Conservation (phyloP, 306 rosid genomes). For the Lupinus albus region DNA sequence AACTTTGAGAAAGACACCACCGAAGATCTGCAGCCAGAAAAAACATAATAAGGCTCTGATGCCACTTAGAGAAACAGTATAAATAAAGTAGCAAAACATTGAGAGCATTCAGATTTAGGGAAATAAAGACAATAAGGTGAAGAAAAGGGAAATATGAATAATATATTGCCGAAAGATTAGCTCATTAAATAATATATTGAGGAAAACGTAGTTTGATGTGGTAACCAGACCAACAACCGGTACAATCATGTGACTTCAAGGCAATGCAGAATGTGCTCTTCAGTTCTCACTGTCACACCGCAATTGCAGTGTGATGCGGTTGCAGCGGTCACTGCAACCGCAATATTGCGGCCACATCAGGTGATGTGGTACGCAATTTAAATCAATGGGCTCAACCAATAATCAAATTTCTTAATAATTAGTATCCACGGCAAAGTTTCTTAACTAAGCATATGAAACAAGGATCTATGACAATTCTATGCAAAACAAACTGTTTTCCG, state of each 20-base stretch:
- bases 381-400: too few species aligned
- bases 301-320: too few species aligned
- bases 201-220: too few species aligned
- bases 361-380: too few species aligned
- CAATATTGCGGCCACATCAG: too few species aligned
- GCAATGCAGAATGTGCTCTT: neutral
- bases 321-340: too few species aligned
- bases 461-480: too few species aligned
- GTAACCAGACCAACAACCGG: neutral
- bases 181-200: neutral
- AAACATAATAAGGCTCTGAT: neutral
- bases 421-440: too few species aligned
- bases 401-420: too few species aligned
- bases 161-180: neutral
- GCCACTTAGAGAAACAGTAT: neutral
- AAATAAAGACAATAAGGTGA: neutral
- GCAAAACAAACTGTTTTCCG: neutral
- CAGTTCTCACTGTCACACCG: too few species aligned
- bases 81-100: neutral
- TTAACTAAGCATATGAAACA: too few species aligned
- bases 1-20: constrained; percentile 77
- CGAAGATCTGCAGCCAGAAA: constrained; percentile 54
- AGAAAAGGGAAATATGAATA: neutral
- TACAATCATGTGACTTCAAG: neutral
- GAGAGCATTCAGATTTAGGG: neutral